Percentiles rank a stretch among this genome's conserved stretches.
phyloP scores from a whole-genome alignment of 176 grass and related monocot genomes.

The Oryza rufipogon region DNA sequence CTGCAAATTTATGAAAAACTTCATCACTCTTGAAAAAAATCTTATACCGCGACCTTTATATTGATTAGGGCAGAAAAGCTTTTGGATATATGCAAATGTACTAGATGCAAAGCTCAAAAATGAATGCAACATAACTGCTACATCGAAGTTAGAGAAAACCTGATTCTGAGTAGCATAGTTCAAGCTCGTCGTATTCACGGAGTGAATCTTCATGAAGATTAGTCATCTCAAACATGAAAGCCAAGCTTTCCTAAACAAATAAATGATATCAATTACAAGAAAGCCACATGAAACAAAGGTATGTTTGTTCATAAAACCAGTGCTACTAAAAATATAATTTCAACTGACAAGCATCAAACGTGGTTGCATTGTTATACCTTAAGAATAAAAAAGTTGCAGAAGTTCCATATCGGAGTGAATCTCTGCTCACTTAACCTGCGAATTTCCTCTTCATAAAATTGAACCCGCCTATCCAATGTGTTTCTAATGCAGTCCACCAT shows the following conservation, averaged over 20 bases:
- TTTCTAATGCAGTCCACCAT: constrained; percentile 93
- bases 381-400: constrained; percentile 99
- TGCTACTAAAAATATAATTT: constrained; percentile 33
- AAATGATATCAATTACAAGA: constrained; percentile 16
- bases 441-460: constrained; percentile 98
- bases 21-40: constrained; percentile 10
- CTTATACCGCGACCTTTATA: neutral
- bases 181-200: constrained; percentile 96
- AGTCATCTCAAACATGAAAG: constrained; percentile 98
- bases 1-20: constrained; percentile 17
- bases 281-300: constrained; percentile 14
- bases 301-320: constrained; percentile 23
- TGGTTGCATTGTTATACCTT: constrained; percentile 59
- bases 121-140: constrained; percentile 25
- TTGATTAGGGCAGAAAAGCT: neutral
- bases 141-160: constrained; percentile 51
- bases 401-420: constrained; percentile 93
- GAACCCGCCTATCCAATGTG: constrained; percentile 86
- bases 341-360: constrained; percentile 16
- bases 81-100: constrained; percentile 19
- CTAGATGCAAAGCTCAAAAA: constrained; percentile 30
- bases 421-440: constrained; percentile 94
- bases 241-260: constrained; percentile 90
- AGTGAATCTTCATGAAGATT: constrained; percentile 97
- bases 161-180: constrained; percentile 98